Evolutionary conservation across 768 basidiomycete genomes (phyloP), one percentile per base, ranked within the genome.

Genomic region (Mycena rosella): DNA sequence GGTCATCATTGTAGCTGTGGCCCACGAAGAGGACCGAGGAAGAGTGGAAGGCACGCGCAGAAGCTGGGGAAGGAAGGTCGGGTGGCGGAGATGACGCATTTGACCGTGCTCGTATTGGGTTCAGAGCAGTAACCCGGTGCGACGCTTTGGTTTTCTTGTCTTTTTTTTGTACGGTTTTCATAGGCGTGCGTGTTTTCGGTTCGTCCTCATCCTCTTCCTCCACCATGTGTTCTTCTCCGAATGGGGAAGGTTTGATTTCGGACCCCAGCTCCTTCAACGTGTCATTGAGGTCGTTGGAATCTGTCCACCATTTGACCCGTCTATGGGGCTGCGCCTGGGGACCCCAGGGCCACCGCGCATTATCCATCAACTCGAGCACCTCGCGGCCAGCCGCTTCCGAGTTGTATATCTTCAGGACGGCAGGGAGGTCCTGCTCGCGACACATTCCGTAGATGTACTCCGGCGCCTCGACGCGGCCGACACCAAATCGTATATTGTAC

Each of bases 341-440:
- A 0, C 69, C 52, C 74, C 73, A 78, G 0, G 82, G 81, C 81
- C 83, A 83, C 26, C 75, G 74, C 4, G 83, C 82, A 27, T 80
- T 81, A 63, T 81, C 81, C 78, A 83, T 81, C 48, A 67, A 45
- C 58, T 77, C 71, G 20, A 72, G 18, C 36, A 60, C 22, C 3
- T 63, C 65, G 10, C n/a, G 22, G 0, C 74, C 70, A 2, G 75
- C 70, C 5, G 32, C 29, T 1, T 10, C 24, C 30, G 79, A 77
- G 69, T 85, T 83, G 72, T 78, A 78, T 8, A 58, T 51, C 22
- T 67, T 51, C 15, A 83, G 64, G 22, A 81, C 61, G 30, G 63
- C 70, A 9, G 74, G 73, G 11, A 81, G 75, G 59, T 80, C 77
- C 56, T 61, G 63, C 60, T 78, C 78, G 24, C 75, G 74, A 67